Conservation (phyloP, 345 rosid species). For the Cardamine resedifolia region DNA sequence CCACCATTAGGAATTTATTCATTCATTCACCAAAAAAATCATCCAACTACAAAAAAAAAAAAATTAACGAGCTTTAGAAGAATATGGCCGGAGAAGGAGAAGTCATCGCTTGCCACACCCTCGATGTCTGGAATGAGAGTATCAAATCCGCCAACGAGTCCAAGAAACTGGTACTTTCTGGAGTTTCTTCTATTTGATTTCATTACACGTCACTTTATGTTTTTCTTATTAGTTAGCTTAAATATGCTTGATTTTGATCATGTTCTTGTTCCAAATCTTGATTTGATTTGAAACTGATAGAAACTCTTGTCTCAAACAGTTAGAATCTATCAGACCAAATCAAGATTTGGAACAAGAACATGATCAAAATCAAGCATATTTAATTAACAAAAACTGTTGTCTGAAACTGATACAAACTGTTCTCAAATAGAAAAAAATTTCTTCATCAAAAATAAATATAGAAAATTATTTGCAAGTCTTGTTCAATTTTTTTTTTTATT, state of each 20-base stretch:
- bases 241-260: not conserved
- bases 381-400: too few relatives aligned
- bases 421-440: too few relatives aligned
- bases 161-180: slow-evolving; percentile 47
- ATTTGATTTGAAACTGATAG: slow-evolving; percentile 10
- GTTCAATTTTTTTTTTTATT: too few relatives aligned
- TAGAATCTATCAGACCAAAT: slow-evolving; percentile 23
- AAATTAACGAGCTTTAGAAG: not conserved
- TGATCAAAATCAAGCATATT: not conserved
- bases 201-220: not conserved
- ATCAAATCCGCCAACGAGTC: slow-evolving; percentile 44
- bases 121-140: slow-evolving; percentile 49
- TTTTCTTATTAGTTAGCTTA: not conserved
- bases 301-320: slow-evolving; percentile 45
- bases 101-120: slow-evolving; percentile 55
- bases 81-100: slow-evolving; percentile 61
- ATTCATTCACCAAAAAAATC: not conserved
- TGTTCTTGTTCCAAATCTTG: not conserved
- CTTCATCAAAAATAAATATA: too few relatives aligned
- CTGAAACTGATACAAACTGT: too few relatives aligned
- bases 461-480: too few relatives aligned
- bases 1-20: not conserved
- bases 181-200: not conserved
- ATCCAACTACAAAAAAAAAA: not conserved
- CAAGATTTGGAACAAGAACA: not conserved